Evolutionary conservation across 2,329 filamentous ascomycete species (phyloP).

Genomic region (Aspergillus pseudoglaucus): DNA sequence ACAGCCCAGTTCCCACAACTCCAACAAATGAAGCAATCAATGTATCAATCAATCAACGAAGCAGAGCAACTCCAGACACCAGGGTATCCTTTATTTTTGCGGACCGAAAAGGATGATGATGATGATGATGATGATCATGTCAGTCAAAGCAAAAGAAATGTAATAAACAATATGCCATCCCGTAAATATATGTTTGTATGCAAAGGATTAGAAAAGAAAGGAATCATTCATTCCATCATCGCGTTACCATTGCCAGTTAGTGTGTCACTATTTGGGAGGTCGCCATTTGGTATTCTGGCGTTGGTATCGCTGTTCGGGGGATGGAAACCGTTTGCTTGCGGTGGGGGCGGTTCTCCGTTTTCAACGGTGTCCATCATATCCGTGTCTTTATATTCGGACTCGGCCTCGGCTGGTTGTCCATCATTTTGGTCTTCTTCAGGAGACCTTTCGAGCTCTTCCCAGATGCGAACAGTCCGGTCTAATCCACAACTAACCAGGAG

Average conservation of each 20-base stretch:
- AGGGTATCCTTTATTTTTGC: neutral
- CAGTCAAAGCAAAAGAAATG: neutral
- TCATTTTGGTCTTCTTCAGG: neutral
- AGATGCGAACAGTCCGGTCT: conserved; percentile 57
- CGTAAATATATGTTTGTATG: neutral
- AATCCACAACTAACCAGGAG: conserved; percentile 57
- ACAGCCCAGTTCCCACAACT: too few relatives aligned
- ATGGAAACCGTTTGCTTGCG: neutral
- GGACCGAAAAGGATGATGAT: neutral
- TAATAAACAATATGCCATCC: neutral
- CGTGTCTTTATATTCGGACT: neutral
- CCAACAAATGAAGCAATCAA: too few relatives aligned
- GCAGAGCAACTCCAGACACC: neutral
- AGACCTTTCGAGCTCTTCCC: conserved; percentile 41
- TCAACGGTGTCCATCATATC: neutral
- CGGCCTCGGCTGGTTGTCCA: neutral
- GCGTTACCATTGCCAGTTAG: neutral
- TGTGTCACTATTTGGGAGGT: neutral
- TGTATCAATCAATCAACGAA: neutral
- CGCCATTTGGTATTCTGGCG: neutral
- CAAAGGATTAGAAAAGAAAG: neutral
- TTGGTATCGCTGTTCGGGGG: neutral
- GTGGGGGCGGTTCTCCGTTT: too few relatives aligned
- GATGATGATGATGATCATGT: neutral
- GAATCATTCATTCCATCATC: neutral